Conservation (phyloP, 495 filamentous ascomycete genomes). For the Tuber microsphaerosporum region DNA sequence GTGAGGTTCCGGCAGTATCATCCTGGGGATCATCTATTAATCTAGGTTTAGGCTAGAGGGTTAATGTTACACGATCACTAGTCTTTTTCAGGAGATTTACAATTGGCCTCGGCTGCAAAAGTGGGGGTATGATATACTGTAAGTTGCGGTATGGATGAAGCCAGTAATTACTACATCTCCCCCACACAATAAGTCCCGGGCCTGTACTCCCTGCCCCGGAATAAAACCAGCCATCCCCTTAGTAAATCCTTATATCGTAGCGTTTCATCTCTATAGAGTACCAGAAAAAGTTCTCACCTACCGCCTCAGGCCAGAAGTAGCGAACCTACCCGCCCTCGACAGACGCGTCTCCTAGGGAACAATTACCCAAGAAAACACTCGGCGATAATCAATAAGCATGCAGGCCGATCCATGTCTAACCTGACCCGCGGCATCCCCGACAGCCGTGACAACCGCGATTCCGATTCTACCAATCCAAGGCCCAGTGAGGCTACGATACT, state of each 20-base stretch:
- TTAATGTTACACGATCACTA: background rate
- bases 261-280: background rate
- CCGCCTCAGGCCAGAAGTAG: background rate
- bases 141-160: background rate
- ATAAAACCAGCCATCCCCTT: background rate
- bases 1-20: background rate
- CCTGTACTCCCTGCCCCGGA: background rate
- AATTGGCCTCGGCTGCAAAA: background rate
- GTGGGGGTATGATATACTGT: background rate
- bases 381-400: background rate
- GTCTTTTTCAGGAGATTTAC: background rate
- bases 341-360: background rate
- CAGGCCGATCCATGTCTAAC: background rate
- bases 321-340: background rate
- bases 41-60: background rate
- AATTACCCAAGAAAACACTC: background rate
- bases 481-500: background rate
- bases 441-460: background rate
- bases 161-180: background rate
- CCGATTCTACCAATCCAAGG: background rate
- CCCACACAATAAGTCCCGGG: background rate
- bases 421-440: background rate
- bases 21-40: background rate
- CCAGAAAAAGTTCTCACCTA: background rate
- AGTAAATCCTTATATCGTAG: background rate